Base-by-base conservation (phyloP, 257 asterid species). In the Avicennia marina region DNA sequence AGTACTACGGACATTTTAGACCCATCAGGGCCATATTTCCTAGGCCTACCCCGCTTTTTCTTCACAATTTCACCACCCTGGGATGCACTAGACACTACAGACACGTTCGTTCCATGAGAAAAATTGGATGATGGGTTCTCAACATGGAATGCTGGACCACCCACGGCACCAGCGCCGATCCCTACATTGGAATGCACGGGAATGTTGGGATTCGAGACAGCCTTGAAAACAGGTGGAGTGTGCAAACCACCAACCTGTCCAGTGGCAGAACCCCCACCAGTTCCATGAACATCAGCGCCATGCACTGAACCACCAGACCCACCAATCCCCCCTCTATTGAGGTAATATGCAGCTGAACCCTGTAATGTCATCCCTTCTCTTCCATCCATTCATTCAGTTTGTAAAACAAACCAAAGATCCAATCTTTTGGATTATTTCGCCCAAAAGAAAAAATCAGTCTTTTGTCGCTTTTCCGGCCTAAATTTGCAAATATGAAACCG, bases 31-130 rank as follows among this genome's bases (percentile, higher is more conserved):
- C 77, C 97, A 63, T 91, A 91, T 43, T 91, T 91, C 64, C 98
- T 78, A 2, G 98, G 98, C 69, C 98, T 75, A 15, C 98, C 98
- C 72, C 98, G 79, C 80, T 91, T 91, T 73, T 85, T 90, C 81
- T 85, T 91, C 69, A 70, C 88, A 1, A 76, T 67, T 60, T 83
- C 95, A 27, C 82, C 79, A 41, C 83, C 67, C 31, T 73, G 75
- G 4, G 83, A 41, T 57, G 27, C 65, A 67, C 64, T 49, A 18
- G 89, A 27, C 40, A 81, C 75, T 12, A 60, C 44, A 19, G 78
- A 54, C 68, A 67, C 66, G 55, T 41, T 62, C 71, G 72, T 64
- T 13, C 81, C 78, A 45, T 59, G 94, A 61, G 78, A 34, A 63
- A 77, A 90, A 62, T 56, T 79, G 47, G 72, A 65, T 20, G 87